Conservation (phyloP, 345 rosid species). For the Punica granatum region DNA sequence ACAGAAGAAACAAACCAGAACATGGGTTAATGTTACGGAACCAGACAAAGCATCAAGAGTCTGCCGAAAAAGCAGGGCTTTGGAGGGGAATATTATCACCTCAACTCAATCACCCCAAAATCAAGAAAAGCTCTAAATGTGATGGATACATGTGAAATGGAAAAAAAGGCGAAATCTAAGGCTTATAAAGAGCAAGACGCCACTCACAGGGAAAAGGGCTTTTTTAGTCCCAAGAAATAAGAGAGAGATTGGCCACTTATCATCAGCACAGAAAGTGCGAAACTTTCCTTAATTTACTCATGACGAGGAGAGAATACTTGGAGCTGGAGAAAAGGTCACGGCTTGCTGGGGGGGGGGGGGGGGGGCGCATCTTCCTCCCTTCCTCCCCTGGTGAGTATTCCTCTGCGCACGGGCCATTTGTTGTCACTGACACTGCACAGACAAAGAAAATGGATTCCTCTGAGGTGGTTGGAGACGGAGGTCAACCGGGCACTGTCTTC, state of each 20-base stretch:
- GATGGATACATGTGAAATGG: background rate
- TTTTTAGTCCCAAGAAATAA: constrained; percentile 3
- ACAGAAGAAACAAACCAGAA: background rate
- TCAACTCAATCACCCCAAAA: background rate
- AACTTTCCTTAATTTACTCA: constrained; percentile 3
- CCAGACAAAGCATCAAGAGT: background rate
- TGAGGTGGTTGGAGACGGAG: background rate
- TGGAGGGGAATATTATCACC: background rate
- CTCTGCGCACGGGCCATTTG: background rate
- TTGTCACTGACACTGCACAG: background rate
- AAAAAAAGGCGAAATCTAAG: background rate
- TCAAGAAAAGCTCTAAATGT: background rate
- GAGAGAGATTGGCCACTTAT: background rate
- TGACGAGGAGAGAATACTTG: constrained; percentile 13
- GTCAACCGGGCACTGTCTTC: background rate
- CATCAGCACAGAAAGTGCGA: background rate
- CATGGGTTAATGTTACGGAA: background rate
- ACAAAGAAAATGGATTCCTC: background rate
- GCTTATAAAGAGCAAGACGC: background rate
- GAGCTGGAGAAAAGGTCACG: constrained; percentile 16
- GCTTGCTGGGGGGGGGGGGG: constrained; percentile 14
- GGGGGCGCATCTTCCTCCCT: constrained; percentile 10
- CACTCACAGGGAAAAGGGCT: constrained; percentile 2
- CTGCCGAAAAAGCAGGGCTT: background rate
- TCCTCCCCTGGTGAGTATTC: background rate